Evolutionary conservation across 2,329 filamentous ascomycete species (phyloP), one percentile per base, ranked within the genome.

Genomic region (Stachybotrys elegans): DNA sequence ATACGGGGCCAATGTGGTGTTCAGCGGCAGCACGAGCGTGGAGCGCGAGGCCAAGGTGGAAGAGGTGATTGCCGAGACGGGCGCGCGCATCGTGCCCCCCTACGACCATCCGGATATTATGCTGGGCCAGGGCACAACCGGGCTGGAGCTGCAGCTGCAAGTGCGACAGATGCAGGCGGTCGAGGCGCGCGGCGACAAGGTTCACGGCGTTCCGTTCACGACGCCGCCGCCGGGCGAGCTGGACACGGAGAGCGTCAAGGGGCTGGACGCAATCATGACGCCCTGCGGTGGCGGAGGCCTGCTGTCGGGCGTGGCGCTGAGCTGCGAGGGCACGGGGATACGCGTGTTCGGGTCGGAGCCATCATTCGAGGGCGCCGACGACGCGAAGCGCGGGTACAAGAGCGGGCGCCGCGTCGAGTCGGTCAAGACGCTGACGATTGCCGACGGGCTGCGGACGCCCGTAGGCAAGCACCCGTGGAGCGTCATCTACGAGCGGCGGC

Each of bases 101-200:
- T 96, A 96, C 61, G 88, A 97, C 63, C 88, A 97, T 66, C 86
- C 87, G 3, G 81, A 96, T 62, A 90, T 96, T 52, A 86, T 97
- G 44, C 78, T 95, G 1, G 92, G 93, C 0, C 91, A 96, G 69
- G 93, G 92, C n/a, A 97, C 92, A 1, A 73, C 88, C 49, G 91
- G 83, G 0, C 63, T 96, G 5, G 93, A 98, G 65, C 65, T 96
- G 25, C 83, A 90, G 60, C 70, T 77, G 48, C 91, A 97, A 60
- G 86, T 84, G 2, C 63, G 60, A 4, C 71, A 74, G 35, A 55
- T 84, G 49, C 69, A 84, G 34, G 60, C 58, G 6, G 54, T 53
- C 1, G 51, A 48, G 22, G 56, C 51, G 17, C 40, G 34, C 34
- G 42, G 40, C 12, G 31, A 47, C 7, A 40, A 45, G 9, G 43